Conservation (phyloP, 441 rosid genomes). For the Gossypium lobatum region DNA sequence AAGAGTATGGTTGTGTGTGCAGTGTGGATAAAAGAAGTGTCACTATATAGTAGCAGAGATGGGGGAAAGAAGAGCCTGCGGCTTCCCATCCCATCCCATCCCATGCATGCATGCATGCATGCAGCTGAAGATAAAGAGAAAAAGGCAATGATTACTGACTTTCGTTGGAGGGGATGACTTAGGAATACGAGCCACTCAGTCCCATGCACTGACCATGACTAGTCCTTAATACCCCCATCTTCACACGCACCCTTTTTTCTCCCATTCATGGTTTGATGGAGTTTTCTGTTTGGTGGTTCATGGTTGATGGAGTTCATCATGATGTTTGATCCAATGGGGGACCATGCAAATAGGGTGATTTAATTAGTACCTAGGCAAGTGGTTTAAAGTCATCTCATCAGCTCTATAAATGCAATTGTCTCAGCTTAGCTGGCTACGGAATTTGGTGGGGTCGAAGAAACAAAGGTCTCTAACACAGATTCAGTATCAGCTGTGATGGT, state of each 20-base stretch:
- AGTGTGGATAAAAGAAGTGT: not conserved
- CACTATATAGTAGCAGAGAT: slow-evolving; percentile 17
- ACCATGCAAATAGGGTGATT: not conserved
- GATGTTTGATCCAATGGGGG: not conserved
- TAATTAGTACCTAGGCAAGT: too few relatives aligned
- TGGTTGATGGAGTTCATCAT: not conserved
- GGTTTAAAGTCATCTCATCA: not conserved
- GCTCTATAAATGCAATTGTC: slow-evolving; percentile 11
- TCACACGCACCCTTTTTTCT: not conserved
- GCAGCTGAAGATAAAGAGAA: slow-evolving; percentile 24
- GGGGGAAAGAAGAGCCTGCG: not conserved
- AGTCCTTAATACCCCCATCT: slow-evolving; percentile 19
- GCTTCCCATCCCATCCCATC: not conserved
- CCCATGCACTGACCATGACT: slow-evolving; percentile 32
- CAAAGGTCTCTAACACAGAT: slow-evolving; percentile 12
- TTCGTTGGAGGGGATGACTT: not conserved
- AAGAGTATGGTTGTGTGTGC: too few relatives aligned
- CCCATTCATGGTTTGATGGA: not conserved
- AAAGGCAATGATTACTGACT: slow-evolving; percentile 27
- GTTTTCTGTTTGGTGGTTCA: not conserved
- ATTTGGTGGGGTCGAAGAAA: slow-evolving; percentile 15
- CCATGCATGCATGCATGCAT: not conserved
- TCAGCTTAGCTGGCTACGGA: slow-evolving; percentile 19
- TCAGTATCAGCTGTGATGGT: slow-evolving; percentile 12
- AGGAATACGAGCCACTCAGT: slow-evolving; percentile 15